These are phyloP conservation scores for Begonia fuchsioides DNA, from an alignment of 306 rosid genomes.

Conservation along the genomic window DNA sequence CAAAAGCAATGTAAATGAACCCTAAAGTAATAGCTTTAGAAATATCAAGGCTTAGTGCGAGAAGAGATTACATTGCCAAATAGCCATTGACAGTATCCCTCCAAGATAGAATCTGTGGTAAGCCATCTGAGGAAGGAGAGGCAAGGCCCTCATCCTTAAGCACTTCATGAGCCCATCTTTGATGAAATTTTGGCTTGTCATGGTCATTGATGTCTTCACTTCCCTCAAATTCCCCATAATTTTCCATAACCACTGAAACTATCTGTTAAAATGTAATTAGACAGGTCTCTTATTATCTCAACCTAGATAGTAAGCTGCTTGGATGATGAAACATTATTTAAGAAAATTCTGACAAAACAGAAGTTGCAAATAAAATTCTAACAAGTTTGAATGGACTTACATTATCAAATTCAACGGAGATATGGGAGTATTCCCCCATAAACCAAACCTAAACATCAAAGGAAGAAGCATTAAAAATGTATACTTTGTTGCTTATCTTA, in stretches of 20 bases:
- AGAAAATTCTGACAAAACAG: slow-evolving; percentile 1
- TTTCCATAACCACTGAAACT: slow-evolving; percentile 78
- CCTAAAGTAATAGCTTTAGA: slow-evolving; percentile 10
- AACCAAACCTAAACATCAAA: slow-evolving; percentile 49
- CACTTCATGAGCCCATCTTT: slow-evolving; percentile 45
- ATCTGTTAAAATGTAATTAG: slow-evolving; percentile 34
- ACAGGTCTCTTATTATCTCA: background rate
- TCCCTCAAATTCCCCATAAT: slow-evolving; percentile 38
- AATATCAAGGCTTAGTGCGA: slow-evolving; percentile 7
- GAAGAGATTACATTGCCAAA: slow-evolving; percentile 43
- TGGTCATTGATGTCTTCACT: slow-evolving; percentile 7
- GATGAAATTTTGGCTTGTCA: slow-evolving; percentile 25
- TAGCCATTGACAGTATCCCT: slow-evolving; percentile 32
- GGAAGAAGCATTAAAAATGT: no score
- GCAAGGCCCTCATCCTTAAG: slow-evolving; percentile 25
- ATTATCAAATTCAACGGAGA: slow-evolving; percentile 67
- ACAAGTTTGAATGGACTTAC: slow-evolving; percentile 37
- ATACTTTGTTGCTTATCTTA: no score
- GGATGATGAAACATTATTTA: no score
- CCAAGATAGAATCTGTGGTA: slow-evolving; percentile 46
- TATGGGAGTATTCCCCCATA: slow-evolving; percentile 86
- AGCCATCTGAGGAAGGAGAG: slow-evolving; percentile 35
- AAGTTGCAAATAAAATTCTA: slow-evolving; percentile 9
- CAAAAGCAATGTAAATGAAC: slow-evolving; percentile 15
- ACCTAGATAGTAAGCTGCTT: no score